A percentile compares a stretch with the other conserved stretches of the same genome.
Conservation (phyloP, 2,329 filamentous ascomycete genomes). For the Onygenales sp. region DNA sequence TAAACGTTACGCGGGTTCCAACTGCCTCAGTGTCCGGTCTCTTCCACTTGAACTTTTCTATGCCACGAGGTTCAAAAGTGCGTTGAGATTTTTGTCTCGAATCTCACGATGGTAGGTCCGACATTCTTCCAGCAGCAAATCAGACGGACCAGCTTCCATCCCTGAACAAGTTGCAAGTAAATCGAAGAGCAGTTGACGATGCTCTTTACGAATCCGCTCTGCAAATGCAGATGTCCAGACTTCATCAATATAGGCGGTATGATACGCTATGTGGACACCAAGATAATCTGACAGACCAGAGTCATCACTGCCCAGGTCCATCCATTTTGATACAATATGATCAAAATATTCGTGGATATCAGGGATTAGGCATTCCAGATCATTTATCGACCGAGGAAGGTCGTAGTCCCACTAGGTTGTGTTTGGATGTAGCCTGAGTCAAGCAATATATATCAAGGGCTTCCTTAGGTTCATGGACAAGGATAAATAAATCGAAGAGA, state of each 20-base stretch:
- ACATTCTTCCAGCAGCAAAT: background rate
- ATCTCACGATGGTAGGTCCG: background rate
- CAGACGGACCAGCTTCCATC: background rate
- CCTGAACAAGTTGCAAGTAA: conserved; percentile 7
- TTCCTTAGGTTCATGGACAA: background rate
- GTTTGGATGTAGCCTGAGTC: background rate
- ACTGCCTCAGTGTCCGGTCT: background rate
- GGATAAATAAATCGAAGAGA: conserved; percentile 15
- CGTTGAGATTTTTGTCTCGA: background rate
- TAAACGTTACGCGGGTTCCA: background rate
- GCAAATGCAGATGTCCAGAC: background rate
- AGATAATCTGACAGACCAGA: background rate
- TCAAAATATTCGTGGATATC: background rate
- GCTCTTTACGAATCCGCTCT: background rate
- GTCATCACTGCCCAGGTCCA: background rate
- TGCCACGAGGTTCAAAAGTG: background rate
- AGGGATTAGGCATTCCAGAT: background rate
- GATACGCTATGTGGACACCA: background rate
- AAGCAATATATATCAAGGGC: background rate
- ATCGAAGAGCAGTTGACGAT: background rate
- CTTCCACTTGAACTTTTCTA: background rate
- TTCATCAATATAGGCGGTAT: background rate
- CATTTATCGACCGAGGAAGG: background rate
- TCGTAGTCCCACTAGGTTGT: background rate
- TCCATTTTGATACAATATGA: background rate